Evolutionary conservation across 306 rosid species (phyloP).

Genomic region (Citrullus mucosospermus): DNA sequence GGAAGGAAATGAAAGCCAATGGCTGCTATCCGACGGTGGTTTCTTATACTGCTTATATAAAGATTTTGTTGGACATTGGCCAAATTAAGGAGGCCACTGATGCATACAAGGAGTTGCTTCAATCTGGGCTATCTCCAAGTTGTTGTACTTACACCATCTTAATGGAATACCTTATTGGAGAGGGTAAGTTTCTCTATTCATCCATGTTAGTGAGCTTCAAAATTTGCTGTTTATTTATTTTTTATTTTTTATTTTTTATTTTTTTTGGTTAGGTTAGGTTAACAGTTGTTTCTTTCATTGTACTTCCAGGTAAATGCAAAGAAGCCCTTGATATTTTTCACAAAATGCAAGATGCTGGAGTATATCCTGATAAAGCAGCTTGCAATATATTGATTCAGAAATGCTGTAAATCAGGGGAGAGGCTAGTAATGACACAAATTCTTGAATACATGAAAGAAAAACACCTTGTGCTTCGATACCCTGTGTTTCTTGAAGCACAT

Average conservation of each 20-base stretch:
- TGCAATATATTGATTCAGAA: constrained; percentile 71
- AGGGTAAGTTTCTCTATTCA: constrained; percentile 36
- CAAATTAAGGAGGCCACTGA: constrained; percentile 44
- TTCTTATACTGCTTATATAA: constrained; percentile 70
- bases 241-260: not conserved
- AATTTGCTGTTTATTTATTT: not conserved
- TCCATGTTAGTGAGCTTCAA: not conserved
- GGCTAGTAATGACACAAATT: constrained; percentile 29
- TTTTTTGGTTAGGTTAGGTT: not conserved
- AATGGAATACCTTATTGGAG: constrained; percentile 54
- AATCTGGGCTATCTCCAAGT: constrained; percentile 41
- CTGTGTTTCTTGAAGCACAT: constrained; percentile 46
- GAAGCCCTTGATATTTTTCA: constrained; percentile 70
- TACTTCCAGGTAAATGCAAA: constrained; percentile 46
- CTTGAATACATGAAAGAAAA: constrained; percentile 64
- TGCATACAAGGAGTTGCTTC: constrained; percentile 63
- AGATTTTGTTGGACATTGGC: constrained; percentile 34
- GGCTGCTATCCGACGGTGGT: constrained; percentile 52
- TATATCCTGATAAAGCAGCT: constrained; percentile 73
- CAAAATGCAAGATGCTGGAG: constrained; percentile 69
- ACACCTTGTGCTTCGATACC: constrained; percentile 52
- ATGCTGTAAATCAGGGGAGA: constrained; percentile 45
- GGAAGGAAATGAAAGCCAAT: constrained; percentile 63
- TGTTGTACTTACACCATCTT: constrained; percentile 63
- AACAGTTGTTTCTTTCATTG: constrained; percentile 26